Conservation (phyloP, 768 basidiomycete genomes). For the Serpula lacrymans region DNA sequence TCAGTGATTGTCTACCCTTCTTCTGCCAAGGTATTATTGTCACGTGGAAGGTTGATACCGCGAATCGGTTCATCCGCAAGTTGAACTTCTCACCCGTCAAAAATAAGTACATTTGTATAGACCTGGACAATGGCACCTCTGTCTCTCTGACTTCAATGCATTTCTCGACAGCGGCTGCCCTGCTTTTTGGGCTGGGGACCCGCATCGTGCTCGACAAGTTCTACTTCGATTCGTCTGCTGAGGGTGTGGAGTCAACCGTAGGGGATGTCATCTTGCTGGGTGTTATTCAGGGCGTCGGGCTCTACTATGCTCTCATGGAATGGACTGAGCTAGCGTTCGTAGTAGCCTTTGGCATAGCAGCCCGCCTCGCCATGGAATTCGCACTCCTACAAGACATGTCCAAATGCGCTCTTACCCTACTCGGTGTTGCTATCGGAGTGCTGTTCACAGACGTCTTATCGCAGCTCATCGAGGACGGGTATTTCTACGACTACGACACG, state of each 20-base stretch:
- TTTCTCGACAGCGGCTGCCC: slow-evolving; percentile 57
- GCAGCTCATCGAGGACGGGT: slow-evolving; percentile 55
- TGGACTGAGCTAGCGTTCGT: slow-evolving; percentile 50
- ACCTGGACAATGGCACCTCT: slow-evolving; percentile 10
- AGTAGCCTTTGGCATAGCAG: slow-evolving; percentile 54
- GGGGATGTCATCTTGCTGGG: slow-evolving; percentile 65
- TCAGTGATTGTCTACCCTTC: not conserved
- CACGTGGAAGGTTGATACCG: too few relatives aligned
- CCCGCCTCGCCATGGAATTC: slow-evolving; percentile 66
- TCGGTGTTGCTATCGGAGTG: slow-evolving; percentile 68
- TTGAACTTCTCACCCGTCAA: slow-evolving; percentile 2
- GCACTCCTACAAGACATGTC: slow-evolving; percentile 48
- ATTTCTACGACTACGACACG: slow-evolving; percentile 26
- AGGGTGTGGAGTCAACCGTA: slow-evolving; percentile 35
- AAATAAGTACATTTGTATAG: not conserved
- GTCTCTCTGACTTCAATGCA: slow-evolving; percentile 32
- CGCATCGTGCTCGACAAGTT: slow-evolving; percentile 65
- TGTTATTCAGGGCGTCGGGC: slow-evolving; percentile 70
- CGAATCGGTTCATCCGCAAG: too few relatives aligned
- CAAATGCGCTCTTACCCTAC: slow-evolving; percentile 54
- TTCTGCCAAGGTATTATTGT: too few relatives aligned
- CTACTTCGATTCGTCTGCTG: slow-evolving; percentile 33
- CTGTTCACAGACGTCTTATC: slow-evolving; percentile 70
- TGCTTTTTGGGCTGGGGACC: slow-evolving; percentile 71
- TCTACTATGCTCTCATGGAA: slow-evolving; percentile 62